A percentile compares a stretch with the other conserved stretches of the same genome.
Conservation (phyloP, 805 yeast species). For the Clavispora vitiphila region DNA sequence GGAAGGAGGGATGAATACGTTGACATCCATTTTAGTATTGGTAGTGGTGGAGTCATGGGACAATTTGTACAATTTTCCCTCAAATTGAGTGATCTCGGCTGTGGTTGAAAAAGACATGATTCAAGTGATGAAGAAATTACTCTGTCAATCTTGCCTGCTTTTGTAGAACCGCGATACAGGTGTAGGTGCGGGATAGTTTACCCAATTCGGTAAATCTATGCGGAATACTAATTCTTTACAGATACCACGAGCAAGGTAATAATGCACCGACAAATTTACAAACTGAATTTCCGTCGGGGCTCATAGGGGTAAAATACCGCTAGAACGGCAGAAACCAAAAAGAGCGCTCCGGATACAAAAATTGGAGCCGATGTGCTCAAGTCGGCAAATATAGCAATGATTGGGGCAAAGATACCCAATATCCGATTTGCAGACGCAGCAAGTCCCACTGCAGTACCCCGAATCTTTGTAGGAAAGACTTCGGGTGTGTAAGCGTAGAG, state of each 20-base stretch:
- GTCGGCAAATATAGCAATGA: constrained; percentile 50
- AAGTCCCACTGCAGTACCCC: constrained; percentile 58
- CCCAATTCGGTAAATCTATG: neutral
- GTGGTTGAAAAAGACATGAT: constrained; percentile 47
- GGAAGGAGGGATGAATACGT: constrained; percentile 68
- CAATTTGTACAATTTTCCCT: constrained; percentile 72
- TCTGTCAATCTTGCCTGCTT: neutral
- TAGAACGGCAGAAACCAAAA: constrained; percentile 40
- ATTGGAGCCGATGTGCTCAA: constrained; percentile 54
- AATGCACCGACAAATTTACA: constrained; percentile 3
- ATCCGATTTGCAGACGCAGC: constrained; percentile 52
- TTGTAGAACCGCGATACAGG: neutral
- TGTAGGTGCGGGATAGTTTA: neutral
- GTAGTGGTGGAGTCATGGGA: constrained; percentile 66
- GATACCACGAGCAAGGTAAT: neutral
- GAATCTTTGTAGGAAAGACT: constrained; percentile 43
- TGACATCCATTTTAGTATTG: constrained; percentile 73
- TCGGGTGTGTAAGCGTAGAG: constrained; percentile 67
- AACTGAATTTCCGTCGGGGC: constrained; percentile 26
- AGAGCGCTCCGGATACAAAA: constrained; percentile 55
- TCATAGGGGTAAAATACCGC: constrained; percentile 45
- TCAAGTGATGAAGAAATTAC: neutral
- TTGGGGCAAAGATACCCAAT: constrained; percentile 54
- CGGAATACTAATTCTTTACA: neutral
- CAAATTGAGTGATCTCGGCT: constrained; percentile 56